Evolutionary conservation across 306 rosid species (phyloP).

Genomic region (Acacia crassicarpa): DNA sequence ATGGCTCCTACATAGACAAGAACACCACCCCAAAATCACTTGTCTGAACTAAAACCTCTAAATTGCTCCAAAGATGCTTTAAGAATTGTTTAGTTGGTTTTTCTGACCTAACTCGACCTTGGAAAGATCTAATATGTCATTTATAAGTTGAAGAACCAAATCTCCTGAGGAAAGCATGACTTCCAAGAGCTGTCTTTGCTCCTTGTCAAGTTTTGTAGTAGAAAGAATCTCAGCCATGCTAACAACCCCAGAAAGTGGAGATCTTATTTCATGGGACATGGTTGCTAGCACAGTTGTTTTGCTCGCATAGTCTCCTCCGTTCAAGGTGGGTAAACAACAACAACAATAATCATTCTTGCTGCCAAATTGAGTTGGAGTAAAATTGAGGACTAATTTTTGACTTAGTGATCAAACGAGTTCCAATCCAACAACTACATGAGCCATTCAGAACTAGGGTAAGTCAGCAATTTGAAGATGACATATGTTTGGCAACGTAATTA

Average conservation of each 20-base stretch:
- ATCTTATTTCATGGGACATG: slow-evolving; percentile 96
- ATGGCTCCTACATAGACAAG: slow-evolving; percentile 64
- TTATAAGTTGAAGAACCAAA: slow-evolving; percentile 92
- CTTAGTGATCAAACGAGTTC: slow-evolving; percentile 31
- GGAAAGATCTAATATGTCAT: slow-evolving; percentile 94
- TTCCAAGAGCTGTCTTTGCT: slow-evolving; percentile 77
- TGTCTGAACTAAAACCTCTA: not conserved
- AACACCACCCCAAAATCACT: not conserved
- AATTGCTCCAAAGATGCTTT: not conserved
- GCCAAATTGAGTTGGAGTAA: slow-evolving; percentile 12
- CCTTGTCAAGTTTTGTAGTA: slow-evolving; percentile 76
- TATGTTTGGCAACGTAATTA: too few relatives aligned
- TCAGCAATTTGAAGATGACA: too few relatives aligned
- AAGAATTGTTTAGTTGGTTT: not conserved
- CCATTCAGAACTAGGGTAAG: too few relatives aligned
- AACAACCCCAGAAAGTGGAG: slow-evolving; percentile 90
- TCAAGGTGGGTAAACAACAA: not conserved
- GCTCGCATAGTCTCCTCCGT: slow-evolving; percentile 97
- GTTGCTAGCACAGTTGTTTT: slow-evolving; percentile 96
- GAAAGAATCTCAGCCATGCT: slow-evolving; percentile 94
- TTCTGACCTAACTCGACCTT: slow-evolving; percentile 89
- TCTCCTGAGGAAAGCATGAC: slow-evolving; percentile 95
- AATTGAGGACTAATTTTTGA: slow-evolving; percentile 18
- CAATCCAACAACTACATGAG: too few relatives aligned
- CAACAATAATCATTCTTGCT: slow-evolving; percentile 18